Evolutionary conservation across 2,329 filamentous ascomycete genomes (phyloP).

Genomic region (Epichloe elymi): DNA sequence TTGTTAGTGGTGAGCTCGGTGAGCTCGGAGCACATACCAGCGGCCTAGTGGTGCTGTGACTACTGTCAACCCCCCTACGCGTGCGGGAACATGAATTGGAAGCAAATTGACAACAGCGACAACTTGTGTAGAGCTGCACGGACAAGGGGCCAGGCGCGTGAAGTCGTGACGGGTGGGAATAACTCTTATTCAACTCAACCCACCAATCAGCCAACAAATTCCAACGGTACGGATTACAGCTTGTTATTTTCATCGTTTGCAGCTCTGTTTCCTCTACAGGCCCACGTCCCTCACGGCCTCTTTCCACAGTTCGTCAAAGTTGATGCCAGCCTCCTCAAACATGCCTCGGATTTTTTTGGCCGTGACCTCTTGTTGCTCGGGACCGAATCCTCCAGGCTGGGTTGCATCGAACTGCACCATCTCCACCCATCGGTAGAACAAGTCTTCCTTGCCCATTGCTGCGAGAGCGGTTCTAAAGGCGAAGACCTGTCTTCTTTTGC

Average conservation of each 20-base stretch:
- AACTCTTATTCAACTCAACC: too few species aligned
- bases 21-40: too few species aligned
- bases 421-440: conserved; percentile 91
- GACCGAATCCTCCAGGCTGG: conserved; percentile 63
- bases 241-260: too few species aligned
- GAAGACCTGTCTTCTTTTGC: conserved; percentile 60
- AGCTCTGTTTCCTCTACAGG: conserved; percentile 6
- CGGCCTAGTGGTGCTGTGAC: too few species aligned
- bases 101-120: too few species aligned
- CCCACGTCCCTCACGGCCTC: conserved; percentile 35
- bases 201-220: too few species aligned
- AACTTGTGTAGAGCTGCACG: too few species aligned
- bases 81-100: too few species aligned
- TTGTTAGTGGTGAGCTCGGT: not conserved
- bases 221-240: too few species aligned
- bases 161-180: too few species aligned
- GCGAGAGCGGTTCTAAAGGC: conserved; percentile 66
- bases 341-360: conserved; percentile 62
- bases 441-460: conserved; percentile 66
- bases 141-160: too few species aligned
- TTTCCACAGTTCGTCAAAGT: conserved; percentile 71
- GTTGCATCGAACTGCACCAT: conserved; percentile 79
- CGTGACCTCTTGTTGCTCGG: conserved; percentile 57
- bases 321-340: conserved; percentile 61
- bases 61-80: too few species aligned